Evolutionary conservation across 2,329 filamentous ascomycete genomes (phyloP).

Genomic region (Exophiala sp.): DNA sequence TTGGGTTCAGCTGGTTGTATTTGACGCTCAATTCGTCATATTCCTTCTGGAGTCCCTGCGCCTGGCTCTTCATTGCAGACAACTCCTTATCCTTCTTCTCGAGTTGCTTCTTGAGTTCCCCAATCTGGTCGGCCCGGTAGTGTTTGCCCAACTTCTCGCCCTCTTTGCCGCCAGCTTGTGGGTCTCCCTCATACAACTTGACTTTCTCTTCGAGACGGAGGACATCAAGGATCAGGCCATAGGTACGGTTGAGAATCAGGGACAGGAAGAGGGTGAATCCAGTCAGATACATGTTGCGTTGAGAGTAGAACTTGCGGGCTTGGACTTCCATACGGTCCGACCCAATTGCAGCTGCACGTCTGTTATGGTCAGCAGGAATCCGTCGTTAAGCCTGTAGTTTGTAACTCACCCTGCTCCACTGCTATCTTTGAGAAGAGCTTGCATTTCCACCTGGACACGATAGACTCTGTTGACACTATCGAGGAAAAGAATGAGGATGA

Average conservation of each 20-base stretch:
- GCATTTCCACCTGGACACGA: constrained; percentile 85
- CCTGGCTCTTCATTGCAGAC: constrained; percentile 86
- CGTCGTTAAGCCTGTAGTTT: constrained; percentile 15
- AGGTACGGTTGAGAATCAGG: constrained; percentile 94
- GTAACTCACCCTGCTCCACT: constrained; percentile 46
- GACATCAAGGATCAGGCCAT: constrained; percentile 90
- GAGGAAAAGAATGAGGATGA: constrained; percentile 95
- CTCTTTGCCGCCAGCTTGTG: constrained; percentile 57
- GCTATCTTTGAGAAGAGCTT: constrained; percentile 60
- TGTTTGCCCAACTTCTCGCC: constrained; percentile 65
- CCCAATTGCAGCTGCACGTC: constrained; percentile 67
- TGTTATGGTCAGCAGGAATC: constrained; percentile 7
- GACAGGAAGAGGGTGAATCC: constrained; percentile 99
- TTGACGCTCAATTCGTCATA: constrained; percentile 83
- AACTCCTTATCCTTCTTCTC: constrained; percentile 75
- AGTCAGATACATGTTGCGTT: constrained; percentile 99
- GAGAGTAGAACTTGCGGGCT: constrained; percentile 99
- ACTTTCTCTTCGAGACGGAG: constrained; percentile 89
- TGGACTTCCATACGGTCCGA: constrained; percentile 97
- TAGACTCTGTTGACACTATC: constrained; percentile 96
- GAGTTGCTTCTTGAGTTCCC: constrained; percentile 66
- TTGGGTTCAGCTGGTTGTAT: constrained; percentile 52
- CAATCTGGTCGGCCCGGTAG: constrained; percentile 66
- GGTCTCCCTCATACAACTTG: constrained; percentile 69
- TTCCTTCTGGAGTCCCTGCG: constrained; percentile 72